Conservation (phyloP, 2,329 filamentous ascomycete species). For the Helminthosporium solani region DNA sequence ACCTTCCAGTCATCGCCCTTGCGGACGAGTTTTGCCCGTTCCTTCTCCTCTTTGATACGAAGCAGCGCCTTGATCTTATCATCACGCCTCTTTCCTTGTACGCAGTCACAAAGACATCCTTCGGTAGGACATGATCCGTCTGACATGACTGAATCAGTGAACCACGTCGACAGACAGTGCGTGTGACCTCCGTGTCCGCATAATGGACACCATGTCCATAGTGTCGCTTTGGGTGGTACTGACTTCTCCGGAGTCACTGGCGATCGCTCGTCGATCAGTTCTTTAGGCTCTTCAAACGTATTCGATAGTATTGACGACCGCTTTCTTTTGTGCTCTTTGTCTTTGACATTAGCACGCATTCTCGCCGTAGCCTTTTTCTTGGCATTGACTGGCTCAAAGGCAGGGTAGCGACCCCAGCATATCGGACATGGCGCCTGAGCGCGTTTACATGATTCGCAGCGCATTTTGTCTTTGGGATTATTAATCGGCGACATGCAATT, state of each 20-base stretch:
- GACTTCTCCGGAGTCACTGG: constrained; percentile 24
- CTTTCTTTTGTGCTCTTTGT: constrained; percentile 26
- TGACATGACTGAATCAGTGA: constrained; percentile 47
- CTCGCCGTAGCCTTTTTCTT: constrained; percentile 34
- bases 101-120: constrained; percentile 62
- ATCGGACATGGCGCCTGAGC: constrained; percentile 47
- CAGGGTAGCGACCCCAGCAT: constrained; percentile 48
- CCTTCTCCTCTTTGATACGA: constrained; percentile 35
- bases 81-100: constrained; percentile 47
- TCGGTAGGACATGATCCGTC: constrained; percentile 60
- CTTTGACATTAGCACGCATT: constrained; percentile 20
- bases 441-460: constrained; percentile 53
- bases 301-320: constrained; percentile 23
- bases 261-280: constrained; percentile 19
- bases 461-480: constrained; percentile 52
- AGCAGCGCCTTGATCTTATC: constrained; percentile 33
- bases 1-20: constrained; percentile 47
- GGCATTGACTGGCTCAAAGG: constrained; percentile 37
- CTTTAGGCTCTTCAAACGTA: constrained; percentile 7
- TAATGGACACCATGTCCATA: constrained; percentile 60
- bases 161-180: constrained; percentile 59
- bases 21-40: constrained; percentile 35
- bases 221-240: constrained; percentile 31
- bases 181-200: constrained; percentile 63
- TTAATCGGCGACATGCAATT: constrained; percentile 59